Evolutionary conservation across 495 filamentous ascomycete genomes (phyloP).

Genomic region (Aspergillus bridgeri): DNA sequence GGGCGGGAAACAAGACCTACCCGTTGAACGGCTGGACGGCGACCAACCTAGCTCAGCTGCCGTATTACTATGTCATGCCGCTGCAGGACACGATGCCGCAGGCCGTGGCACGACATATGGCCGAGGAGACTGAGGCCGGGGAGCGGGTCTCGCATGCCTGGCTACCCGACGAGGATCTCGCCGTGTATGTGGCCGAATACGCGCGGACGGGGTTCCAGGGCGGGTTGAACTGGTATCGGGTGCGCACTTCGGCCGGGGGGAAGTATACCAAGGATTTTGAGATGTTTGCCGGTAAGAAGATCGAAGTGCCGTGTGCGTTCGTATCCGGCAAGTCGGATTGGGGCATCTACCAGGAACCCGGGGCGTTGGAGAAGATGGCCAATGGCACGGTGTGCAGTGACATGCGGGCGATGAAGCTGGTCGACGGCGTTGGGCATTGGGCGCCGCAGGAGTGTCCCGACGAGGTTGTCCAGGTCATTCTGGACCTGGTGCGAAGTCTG

Average conservation of each 20-base stretch:
- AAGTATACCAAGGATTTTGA: conserved; percentile 47
- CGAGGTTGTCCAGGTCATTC: conserved; percentile 48
- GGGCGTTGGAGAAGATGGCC: conserved; percentile 55
- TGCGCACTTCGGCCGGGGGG: conserved; percentile 48
- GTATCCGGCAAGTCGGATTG: conserved; percentile 61
- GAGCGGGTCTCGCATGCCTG: conserved; percentile 35
- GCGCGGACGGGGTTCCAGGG: conserved; percentile 67
- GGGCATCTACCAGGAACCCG: conserved; percentile 65
- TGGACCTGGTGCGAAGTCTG: conserved; percentile 33
- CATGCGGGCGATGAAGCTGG: conserved; percentile 46
- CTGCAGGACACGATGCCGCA: conserved; percentile 54
- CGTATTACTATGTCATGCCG: conserved; percentile 68
- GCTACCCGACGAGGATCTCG: conserved; percentile 55
- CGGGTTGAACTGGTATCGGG: conserved; percentile 67
- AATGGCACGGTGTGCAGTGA: conserved; percentile 42
- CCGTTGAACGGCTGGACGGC: conserved; percentile 55
- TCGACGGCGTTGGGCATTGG: conserved; percentile 65
- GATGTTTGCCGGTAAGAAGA: conserved; percentile 58
- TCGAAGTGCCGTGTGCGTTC: conserved; percentile 59
- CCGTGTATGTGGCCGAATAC: conserved; percentile 59
- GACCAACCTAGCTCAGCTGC: conserved; percentile 52
- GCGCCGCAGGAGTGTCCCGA: conserved; percentile 63
- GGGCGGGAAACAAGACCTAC: conserved; percentile 50
- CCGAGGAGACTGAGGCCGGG: conserved; percentile 35
- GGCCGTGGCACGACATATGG: conserved; percentile 52